Conservation (phyloP, 2,329 filamentous ascomycete species). For the Fusarium palustre region DNA sequence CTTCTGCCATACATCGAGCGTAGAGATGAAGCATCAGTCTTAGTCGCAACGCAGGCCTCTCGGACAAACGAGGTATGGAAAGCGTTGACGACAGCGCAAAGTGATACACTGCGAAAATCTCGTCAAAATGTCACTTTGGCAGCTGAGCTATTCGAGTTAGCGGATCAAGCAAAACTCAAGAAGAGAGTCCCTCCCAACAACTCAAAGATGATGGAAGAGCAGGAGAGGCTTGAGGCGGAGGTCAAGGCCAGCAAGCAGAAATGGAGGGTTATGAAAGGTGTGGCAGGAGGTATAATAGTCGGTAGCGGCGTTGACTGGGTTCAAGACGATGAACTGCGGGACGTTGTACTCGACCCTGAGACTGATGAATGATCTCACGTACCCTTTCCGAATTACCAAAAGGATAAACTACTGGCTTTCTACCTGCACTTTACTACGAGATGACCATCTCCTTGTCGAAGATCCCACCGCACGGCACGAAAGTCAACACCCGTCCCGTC, state of each 20-base stretch:
- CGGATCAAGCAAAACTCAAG: conserved; percentile 65
- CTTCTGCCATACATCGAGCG: conserved; percentile 74
- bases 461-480: not conserved
- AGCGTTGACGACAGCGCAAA: conserved; percentile 67
- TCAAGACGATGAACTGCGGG: conserved; percentile 72
- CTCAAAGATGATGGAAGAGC: conserved; percentile 63
- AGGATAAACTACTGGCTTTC: not conserved
- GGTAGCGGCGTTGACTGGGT: conserved; percentile 89
- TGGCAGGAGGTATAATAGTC: conserved; percentile 81
- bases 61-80: conserved; percentile 63
- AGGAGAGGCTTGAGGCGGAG: conserved; percentile 68
- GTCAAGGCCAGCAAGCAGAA: conserved; percentile 72
- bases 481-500: conserved; percentile 20
- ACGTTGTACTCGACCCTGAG: conserved; percentile 78
- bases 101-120: conserved; percentile 67
- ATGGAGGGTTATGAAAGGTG: conserved; percentile 81
- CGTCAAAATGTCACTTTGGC: conserved; percentile 73
- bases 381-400: not conserved
- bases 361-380: conserved; percentile 51
- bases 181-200: conserved; percentile 67
- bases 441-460: not conserved
- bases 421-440: not conserved
- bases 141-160: conserved; percentile 71
- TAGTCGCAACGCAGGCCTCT: conserved; percentile 69
- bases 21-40: conserved; percentile 74